phyloP scores from a whole-genome alignment of 768 basidiomycete species.

The Omphalotus guepiniiformis region DNA sequence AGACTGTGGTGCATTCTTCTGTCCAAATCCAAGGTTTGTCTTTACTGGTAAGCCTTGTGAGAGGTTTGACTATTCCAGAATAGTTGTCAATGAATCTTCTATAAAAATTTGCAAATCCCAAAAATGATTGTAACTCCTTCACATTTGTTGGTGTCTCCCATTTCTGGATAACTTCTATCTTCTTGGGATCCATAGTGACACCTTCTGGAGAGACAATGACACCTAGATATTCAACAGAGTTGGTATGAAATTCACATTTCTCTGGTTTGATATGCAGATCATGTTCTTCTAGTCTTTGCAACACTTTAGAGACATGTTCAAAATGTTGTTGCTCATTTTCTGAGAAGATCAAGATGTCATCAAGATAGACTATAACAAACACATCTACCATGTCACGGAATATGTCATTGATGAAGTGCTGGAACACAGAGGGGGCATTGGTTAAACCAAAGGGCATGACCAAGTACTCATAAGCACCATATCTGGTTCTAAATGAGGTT shows the following conservation, averaged over 20 bases:
- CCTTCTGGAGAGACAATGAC: neutral
- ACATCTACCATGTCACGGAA: conserved; percentile 21
- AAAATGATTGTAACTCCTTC: conserved; percentile 32
- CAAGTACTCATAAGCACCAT: conserved; percentile 34
- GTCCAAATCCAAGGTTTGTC: conserved; percentile 26
- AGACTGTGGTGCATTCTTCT: conserved; percentile 16
- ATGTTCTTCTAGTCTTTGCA: conserved; percentile 15
- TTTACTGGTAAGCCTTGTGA: conserved; percentile 26
- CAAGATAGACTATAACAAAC: conserved; percentile 26
- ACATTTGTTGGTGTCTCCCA: conserved; percentile 33
- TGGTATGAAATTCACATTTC: conserved; percentile 20
- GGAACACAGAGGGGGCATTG: conserved; percentile 27
- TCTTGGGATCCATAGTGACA: conserved; percentile 31
- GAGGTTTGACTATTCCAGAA: conserved; percentile 21
- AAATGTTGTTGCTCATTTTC: conserved; percentile 9
- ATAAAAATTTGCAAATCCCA: conserved; percentile 41
- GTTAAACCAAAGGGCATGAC: conserved; percentile 40
- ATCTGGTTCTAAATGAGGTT: conserved; percentile 33
- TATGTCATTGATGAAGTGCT: conserved; percentile 33
- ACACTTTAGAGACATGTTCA: conserved; percentile 10
- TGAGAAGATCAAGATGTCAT: conserved; percentile 25
- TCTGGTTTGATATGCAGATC: conserved; percentile 21
- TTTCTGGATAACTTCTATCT: conserved; percentile 29
- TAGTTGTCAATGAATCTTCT: conserved; percentile 29
- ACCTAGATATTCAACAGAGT: conserved; percentile 17